These are phyloP conservation scores for Amaranthus hypochondriacus DNA, from an alignment of 148 eudicot species.

Conservation along the genomic window DNA sequence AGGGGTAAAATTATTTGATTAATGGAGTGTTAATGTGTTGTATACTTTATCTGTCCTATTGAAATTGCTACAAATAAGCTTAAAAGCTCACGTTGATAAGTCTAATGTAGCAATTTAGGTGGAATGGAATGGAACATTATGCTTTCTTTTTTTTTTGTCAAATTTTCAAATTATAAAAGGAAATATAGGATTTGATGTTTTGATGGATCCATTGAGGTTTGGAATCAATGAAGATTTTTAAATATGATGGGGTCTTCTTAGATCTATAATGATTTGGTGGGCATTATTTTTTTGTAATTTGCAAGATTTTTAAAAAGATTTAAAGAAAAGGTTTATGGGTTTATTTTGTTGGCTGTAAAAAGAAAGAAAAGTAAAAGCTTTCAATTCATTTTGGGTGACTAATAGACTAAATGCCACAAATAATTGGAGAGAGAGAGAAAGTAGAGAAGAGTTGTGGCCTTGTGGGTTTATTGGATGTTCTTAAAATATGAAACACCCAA, in stretches of 20 bases:
- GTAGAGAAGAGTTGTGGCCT: too few species aligned
- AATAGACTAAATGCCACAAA: constrained; percentile 20
- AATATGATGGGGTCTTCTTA: constrained; percentile 16
- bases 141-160: too few species aligned
- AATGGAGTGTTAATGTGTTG: constrained; percentile 2
- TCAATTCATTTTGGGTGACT: constrained; percentile 24
- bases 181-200: neutral
- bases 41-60: too few species aligned
- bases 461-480: constrained; percentile 16
- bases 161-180: neutral
- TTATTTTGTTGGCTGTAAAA: constrained; percentile 1
- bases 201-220: constrained; percentile 5
- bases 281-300: neutral
- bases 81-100: too few species aligned
- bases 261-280: constrained; percentile 22
- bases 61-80: too few species aligned
- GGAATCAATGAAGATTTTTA: constrained; percentile 12
- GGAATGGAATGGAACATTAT: too few species aligned
- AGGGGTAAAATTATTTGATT: constrained; percentile 11
- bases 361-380: constrained; percentile 19
- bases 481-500: constrained; percentile 18
- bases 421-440: constrained; percentile 33
- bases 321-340: neutral
- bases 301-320: neutral
- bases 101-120: too few species aligned